Base-by-base conservation (phyloP, 306 rosid genomes). In the Castanopsis chinensis region DNA sequence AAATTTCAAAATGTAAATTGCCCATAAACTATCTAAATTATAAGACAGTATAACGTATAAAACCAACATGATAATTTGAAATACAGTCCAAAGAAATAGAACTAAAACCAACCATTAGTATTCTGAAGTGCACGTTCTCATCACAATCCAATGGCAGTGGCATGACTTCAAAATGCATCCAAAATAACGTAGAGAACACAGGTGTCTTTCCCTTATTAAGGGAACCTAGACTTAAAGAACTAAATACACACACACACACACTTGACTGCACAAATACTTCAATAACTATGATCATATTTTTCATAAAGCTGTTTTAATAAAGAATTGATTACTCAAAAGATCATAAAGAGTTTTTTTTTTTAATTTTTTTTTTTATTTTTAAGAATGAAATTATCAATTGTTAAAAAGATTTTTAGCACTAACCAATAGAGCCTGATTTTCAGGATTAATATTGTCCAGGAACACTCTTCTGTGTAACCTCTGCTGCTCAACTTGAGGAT, bases 401-500 rank as follows among this genome's bases (percentile, higher is more conserved):
- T 72, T 18, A 28, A 19, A 76, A 69, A n/a, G 23, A 35, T 23
- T 30, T 76, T 83, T 69, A 72, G 80, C 65, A 92, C 99, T 84
- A 74, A 91, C 98, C 97, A 90, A 51, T 76, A 94, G 98, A 45
- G 97, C 93, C 80, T 94, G 98, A 77, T 86, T 94, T 75, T 92
- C 98, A 65, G 92, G 89, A 82, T 83, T 79, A 76, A 94, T 76
- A 69, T 94, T 85, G n/a, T 94, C 98, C 73, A 94, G 80, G 87
- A 94, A 94, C 69, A 94, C 98, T 85, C 98, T 92, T 87, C 98
- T 84, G 84, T 94, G 98, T 89, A 94, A 82, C 84, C 89, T 90
- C 90, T 90, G 96, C 86, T 94, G 97, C 87, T 94, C 97, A 75
- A 92, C 95, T 81, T 92, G 97, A 74, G 97, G 97, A 84, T 91